Evolutionary conservation across 768 basidiomycete genomes (phyloP).

Genomic region (Lanmaoa rubissima): DNA sequence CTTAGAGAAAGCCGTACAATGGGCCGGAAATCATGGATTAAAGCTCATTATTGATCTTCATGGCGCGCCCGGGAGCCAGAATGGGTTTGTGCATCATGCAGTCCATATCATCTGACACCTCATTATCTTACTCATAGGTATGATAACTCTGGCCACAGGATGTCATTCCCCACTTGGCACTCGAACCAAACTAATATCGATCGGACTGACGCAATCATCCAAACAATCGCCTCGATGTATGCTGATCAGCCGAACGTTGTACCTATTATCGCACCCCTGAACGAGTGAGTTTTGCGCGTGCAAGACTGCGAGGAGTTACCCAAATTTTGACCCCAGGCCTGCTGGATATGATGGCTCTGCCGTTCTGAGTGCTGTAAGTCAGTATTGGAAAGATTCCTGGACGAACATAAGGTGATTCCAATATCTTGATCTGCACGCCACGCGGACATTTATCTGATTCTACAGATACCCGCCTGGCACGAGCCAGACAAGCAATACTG

Average conservation of each 20-base stretch:
- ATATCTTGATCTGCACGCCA: neutral
- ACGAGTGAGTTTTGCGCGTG: constrained; percentile 52
- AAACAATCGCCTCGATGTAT: constrained; percentile 59
- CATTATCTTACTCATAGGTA: constrained; percentile 43
- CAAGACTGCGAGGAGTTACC: neutral
- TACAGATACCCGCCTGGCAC: constrained; percentile 42
- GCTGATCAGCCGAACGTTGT: constrained; percentile 53
- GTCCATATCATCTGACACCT: neutral
- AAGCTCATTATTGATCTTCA: constrained; percentile 83
- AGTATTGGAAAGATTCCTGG: constrained; percentile 77
- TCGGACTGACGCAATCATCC: constrained; percentile 66
- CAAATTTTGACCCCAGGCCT: constrained; percentile 45
- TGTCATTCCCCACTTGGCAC: constrained; percentile 67
- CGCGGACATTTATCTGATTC: constrained; percentile 1
- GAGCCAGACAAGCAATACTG: constrained; percentile 49
- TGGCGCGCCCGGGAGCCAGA: constrained; percentile 82
- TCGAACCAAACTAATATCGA: constrained; percentile 60
- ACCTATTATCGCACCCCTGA: constrained; percentile 69
- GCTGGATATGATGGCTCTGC: constrained; percentile 61
- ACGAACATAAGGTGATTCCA: constrained; percentile 59
- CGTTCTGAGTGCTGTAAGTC: constrained; percentile 46
- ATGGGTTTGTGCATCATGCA: constrained; percentile 48
- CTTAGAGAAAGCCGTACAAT: constrained; percentile 60
- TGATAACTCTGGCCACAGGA: constrained; percentile 76
- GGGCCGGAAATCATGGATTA: constrained; percentile 68